phyloP scores from a whole-genome alignment of 805 yeast species.

The Candida khao-thaluensis region DNA sequence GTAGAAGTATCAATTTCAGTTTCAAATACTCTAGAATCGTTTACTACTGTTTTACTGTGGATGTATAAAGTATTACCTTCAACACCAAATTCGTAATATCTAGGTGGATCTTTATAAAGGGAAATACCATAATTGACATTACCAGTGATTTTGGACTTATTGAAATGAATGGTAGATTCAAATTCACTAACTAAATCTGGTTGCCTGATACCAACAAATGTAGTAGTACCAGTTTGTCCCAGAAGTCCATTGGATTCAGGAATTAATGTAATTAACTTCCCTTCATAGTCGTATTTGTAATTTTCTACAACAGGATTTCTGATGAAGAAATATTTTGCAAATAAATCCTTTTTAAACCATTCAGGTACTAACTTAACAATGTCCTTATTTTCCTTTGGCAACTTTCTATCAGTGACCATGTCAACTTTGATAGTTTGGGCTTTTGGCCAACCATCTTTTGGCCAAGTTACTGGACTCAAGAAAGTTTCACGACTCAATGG shows the following conservation, averaged over 20 bases:
- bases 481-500: constrained; percentile 10
- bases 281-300: constrained; percentile 1
- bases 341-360: constrained; percentile 4
- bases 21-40: not conserved
- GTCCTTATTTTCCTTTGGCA: too few relatives aligned
- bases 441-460: constrained; percentile 9
- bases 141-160: constrained; percentile 1
- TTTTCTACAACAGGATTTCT: constrained; percentile 4
- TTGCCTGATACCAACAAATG: constrained; percentile 9
- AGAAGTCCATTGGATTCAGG: not conserved
- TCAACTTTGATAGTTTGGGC: constrained; percentile 8
- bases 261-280: constrained; percentile 2
- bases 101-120: constrained; percentile 6
- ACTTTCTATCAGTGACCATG: constrained; percentile 2
- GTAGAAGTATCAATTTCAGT: not conserved
- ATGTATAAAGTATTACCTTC: not conserved
- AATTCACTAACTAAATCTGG: constrained; percentile 4
- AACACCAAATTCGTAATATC: constrained; percentile 9
- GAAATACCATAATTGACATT: constrained; percentile 4
- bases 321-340: constrained; percentile 4
- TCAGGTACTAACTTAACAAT: constrained; percentile 4
- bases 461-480: constrained; percentile 8
- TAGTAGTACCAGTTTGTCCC: constrained; percentile 3
- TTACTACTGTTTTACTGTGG: not conserved
- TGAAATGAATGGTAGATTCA: not conserved